Evolutionary conservation across 2,329 filamentous ascomycete species (phyloP).

Genomic region (Colletotrichum tanaceti): DNA sequence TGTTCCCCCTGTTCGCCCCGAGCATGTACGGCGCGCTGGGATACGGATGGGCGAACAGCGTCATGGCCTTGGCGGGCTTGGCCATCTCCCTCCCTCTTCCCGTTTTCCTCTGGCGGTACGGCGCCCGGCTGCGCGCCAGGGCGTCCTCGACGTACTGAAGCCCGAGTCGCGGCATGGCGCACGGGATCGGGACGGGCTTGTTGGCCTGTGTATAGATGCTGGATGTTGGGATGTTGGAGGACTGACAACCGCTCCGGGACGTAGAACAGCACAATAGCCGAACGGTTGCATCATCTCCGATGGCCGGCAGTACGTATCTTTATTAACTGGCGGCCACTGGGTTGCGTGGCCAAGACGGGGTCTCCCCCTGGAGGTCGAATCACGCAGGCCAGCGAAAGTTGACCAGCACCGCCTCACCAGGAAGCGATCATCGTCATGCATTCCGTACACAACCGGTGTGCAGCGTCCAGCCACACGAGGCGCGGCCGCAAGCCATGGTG

Average conservation of each 20-base stretch:
- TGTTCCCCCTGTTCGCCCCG: conserved; percentile 62
- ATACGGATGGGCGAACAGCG: conserved; percentile 54
- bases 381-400: too few relatives aligned
- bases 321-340: too few relatives aligned
- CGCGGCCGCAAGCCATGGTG: neutral
- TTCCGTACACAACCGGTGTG: neutral
- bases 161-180: neutral
- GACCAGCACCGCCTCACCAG: neutral
- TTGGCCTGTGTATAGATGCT: too few relatives aligned
- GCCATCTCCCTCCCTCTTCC: conserved; percentile 51
- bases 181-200: neutral
- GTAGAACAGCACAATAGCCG: too few relatives aligned
- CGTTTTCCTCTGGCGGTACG: conserved; percentile 55
- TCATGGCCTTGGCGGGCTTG: conserved; percentile 54
- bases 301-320: neutral
- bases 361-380: too few relatives aligned
- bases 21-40: conserved; percentile 52
- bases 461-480: neutral
- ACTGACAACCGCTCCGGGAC: neutral
- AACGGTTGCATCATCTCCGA: too few relatives aligned
- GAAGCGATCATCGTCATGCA: neutral
- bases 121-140: conserved; percentile 48
- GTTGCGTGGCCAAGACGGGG: too few relatives aligned
- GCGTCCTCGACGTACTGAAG: conserved; percentile 29
- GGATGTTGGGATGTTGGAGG: neutral